These are phyloP conservation scores for Colletotrichum sp. DNA, from an alignment of 2,329 filamentous ascomycete species.

Conservation along the genomic window DNA sequence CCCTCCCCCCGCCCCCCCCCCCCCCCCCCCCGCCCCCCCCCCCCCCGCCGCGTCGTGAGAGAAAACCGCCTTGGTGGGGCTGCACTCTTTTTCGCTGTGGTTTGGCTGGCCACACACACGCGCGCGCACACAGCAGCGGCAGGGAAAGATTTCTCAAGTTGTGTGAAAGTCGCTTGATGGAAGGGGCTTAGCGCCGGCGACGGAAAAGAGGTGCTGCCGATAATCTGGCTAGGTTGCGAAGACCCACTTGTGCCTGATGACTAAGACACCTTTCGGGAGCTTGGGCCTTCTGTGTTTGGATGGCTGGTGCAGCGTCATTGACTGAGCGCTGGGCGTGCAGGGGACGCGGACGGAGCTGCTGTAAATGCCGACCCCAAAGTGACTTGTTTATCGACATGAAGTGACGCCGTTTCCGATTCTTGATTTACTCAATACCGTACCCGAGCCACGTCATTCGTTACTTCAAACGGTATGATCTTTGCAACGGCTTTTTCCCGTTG, in stretches of 20 bases:
- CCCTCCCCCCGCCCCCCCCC: too few species aligned
- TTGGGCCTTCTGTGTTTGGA: neutral
- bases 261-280: neutral
- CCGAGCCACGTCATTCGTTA: neutral
- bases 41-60: too few species aligned
- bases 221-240: too few species aligned
- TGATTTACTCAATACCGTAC: accelerated
- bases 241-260: neutral
- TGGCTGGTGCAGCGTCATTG: conserved; percentile 22
- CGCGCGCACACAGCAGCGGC: neutral
- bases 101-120: neutral
- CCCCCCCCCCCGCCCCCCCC: too few species aligned
- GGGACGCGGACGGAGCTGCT: neutral
- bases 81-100: neutral
- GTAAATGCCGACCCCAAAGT: neutral
- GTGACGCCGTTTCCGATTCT: neutral
- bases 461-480: neutral
- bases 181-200: conserved; percentile 36
- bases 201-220: conserved; percentile 28
- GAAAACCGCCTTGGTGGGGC: conserved; percentile 21
- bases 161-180: conserved; percentile 43
- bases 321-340: neutral
- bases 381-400: neutral
- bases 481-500: neutral
- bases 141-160: conserved; percentile 44